phyloP scores from a whole-genome alignment of 805 yeast genomes.

The Candida xyloterini region DNA sequence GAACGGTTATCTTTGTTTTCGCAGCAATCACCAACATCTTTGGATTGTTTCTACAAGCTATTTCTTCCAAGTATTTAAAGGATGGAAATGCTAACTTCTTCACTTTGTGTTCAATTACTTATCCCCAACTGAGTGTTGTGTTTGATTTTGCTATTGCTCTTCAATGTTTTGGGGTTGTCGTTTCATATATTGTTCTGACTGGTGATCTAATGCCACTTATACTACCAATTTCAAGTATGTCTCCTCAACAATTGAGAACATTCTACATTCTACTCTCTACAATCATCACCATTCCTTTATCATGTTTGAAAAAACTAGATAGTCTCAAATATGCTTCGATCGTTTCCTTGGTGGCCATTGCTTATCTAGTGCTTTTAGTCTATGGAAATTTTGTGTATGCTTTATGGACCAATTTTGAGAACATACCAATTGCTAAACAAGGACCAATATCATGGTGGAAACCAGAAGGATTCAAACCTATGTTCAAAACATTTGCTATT shows the following conservation, averaged over 20 bases:
- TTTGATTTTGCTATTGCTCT: slow-evolving; percentile 73
- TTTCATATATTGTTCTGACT: slow-evolving; percentile 67
- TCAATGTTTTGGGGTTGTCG: slow-evolving; percentile 77
- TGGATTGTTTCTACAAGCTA: slow-evolving; percentile 63
- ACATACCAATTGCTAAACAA: slow-evolving; percentile 41
- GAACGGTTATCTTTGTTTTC: slow-evolving; percentile 49
- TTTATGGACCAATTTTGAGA: slow-evolving; percentile 29
- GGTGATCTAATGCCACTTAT: slow-evolving; percentile 74
- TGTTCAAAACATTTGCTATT: slow-evolving; percentile 66
- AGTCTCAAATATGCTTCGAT: slow-evolving; percentile 67
- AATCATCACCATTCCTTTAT: slow-evolving; percentile 58
- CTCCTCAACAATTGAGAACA: slow-evolving; percentile 34
- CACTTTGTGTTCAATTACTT: slow-evolving; percentile 65
- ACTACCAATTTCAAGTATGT: slow-evolving; percentile 36
- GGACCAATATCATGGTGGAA: slow-evolving; percentile 42
- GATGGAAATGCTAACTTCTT: slow-evolving; percentile 68
- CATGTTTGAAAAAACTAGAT: slow-evolving; percentile 60
- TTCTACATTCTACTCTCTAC: slow-evolving; percentile 55
- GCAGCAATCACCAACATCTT: slow-evolving; percentile 67
- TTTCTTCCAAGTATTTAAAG: slow-evolving; percentile 54
- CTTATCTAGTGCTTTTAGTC: slow-evolving; percentile 56
- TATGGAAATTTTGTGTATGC: slow-evolving; percentile 44
- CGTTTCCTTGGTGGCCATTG: slow-evolving; percentile 66
- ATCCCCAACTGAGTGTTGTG: slow-evolving; percentile 65
- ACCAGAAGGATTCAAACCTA: slow-evolving; percentile 42